Evolutionary conservation across 2,329 filamentous ascomycete genomes (phyloP).

Genomic region (Trematosphaeria pertusa): DNA sequence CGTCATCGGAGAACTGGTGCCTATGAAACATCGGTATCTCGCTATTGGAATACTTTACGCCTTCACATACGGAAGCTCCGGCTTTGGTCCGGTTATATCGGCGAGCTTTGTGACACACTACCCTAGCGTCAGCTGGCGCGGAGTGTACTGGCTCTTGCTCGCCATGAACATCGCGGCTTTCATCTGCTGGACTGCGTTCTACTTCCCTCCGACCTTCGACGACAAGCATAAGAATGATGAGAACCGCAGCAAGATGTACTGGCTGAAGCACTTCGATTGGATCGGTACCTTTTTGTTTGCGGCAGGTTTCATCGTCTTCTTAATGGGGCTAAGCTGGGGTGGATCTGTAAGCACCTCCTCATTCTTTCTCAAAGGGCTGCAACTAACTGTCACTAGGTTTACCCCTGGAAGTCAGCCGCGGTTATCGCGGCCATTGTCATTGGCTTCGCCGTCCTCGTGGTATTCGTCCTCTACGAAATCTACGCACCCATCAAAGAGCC

Average conservation of each 20-base stretch:
- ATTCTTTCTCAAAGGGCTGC: neutral
- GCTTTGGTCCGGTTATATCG: too few species aligned
- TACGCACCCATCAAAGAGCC: conserved; percentile 36
- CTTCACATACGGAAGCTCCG: too few species aligned
- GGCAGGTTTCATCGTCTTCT: conserved; percentile 24
- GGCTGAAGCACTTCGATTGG: conserved; percentile 30
- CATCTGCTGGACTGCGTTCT: conserved; percentile 29
- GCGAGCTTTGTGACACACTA: too few species aligned
- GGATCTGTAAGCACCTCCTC: conserved; percentile 4
- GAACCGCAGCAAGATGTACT: conserved; percentile 24
- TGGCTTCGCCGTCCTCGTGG: conserved; percentile 43
- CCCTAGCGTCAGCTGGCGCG: too few species aligned
- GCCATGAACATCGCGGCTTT: conserved; percentile 23
- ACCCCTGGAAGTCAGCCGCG: conserved; percentile 53
- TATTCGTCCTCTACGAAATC: conserved; percentile 46
- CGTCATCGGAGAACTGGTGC: too few species aligned
- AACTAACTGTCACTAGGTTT: conserved; percentile 42
- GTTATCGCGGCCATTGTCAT: conserved; percentile 50
- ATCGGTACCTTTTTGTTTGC: conserved; percentile 24
- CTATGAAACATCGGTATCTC: too few species aligned
- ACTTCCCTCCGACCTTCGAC: conserved; percentile 29
- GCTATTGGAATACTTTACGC: too few species aligned
- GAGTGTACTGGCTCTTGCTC: too few species aligned
- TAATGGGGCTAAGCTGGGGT: conserved; percentile 27
- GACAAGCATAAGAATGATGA: conserved; percentile 24